phyloP scores from a whole-genome alignment of 192 early-diverging fungal species.

The Funneliformis mosseae region DNA sequence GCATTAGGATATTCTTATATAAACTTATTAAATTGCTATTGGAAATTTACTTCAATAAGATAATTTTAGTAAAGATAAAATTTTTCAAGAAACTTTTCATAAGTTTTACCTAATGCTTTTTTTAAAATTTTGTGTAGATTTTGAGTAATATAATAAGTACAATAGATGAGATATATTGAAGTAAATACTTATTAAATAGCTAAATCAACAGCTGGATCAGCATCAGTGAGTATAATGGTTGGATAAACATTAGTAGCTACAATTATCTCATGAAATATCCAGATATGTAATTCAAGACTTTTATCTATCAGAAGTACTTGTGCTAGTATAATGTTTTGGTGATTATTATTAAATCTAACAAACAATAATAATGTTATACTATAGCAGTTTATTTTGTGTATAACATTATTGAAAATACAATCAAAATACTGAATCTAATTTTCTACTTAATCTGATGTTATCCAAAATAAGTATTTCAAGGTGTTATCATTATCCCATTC shows the following conservation, averaged over 20 bases:
- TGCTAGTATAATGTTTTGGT: neutral
- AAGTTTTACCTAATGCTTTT: neutral
- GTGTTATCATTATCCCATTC: neutral
- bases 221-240: neutral
- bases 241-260: too few species aligned
- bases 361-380: neutral
- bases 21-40: neutral
- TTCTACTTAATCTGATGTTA: neutral
- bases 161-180: neutral
- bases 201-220: neutral
- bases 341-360: conserved; percentile 13
- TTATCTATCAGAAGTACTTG: neutral
- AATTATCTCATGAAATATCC: neutral
- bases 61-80: neutral
- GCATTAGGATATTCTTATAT: neutral
- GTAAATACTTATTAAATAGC: conserved; percentile 1
- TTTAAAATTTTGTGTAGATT: neutral
- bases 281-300: conserved; percentile 12
- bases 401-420: conserved; percentile 5
- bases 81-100: conserved; percentile 5
- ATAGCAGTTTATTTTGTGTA: neutral
- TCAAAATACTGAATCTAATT: conserved; percentile 10
- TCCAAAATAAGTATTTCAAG: neutral
- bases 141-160: too few species aligned
- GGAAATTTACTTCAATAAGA: neutral